Conservation (phyloP, 1,139 yeast genomes). For the Yamadazyma conglobata region DNA sequence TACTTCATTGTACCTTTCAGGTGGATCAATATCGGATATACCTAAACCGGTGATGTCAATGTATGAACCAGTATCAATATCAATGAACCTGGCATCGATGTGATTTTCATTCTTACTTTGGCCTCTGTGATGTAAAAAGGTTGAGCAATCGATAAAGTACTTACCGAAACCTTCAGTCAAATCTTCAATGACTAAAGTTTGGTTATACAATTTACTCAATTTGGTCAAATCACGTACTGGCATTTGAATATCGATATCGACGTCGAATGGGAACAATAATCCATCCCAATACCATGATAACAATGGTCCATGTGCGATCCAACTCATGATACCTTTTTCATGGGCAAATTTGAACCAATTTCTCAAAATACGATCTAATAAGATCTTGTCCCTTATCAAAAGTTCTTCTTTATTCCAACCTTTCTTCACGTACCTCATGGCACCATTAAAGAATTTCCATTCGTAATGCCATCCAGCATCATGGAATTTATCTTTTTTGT, state of each 20-base stretch:
- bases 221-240: slow-evolving; percentile 30
- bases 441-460: slow-evolving; percentile 47
- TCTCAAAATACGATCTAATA: slow-evolving; percentile 27
- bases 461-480: slow-evolving; percentile 41
- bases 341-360: slow-evolving; percentile 34
- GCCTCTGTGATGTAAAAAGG: slow-evolving; percentile 31
- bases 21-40: slow-evolving; percentile 31
- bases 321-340: slow-evolving; percentile 30
- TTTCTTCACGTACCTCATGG: slow-evolving; percentile 23
- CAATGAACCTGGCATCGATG: slow-evolving; percentile 81
- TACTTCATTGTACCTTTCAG: slow-evolving; percentile 24
- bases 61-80: slow-evolving; percentile 70
- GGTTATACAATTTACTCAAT: slow-evolving; percentile 32
- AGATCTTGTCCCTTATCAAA: slow-evolving; percentile 21
- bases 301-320: slow-evolving; percentile 44
- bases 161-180: slow-evolving; percentile 29
- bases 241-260: slow-evolving; percentile 37
- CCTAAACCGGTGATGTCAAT: slow-evolving; percentile 64
- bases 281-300: slow-evolving; percentile 43
- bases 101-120: slow-evolving; percentile 48
- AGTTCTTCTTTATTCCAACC: slow-evolving; percentile 29
- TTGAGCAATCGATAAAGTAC: slow-evolving; percentile 40
- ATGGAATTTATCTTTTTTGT: slow-evolving; percentile 20
- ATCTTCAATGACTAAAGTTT: slow-evolving; percentile 31
- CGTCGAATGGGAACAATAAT: slow-evolving; percentile 35